Evolutionary conservation across 441 rosid species (phyloP), one percentile per base, ranked within the genome.

Genomic region (Croton setiger): DNA sequence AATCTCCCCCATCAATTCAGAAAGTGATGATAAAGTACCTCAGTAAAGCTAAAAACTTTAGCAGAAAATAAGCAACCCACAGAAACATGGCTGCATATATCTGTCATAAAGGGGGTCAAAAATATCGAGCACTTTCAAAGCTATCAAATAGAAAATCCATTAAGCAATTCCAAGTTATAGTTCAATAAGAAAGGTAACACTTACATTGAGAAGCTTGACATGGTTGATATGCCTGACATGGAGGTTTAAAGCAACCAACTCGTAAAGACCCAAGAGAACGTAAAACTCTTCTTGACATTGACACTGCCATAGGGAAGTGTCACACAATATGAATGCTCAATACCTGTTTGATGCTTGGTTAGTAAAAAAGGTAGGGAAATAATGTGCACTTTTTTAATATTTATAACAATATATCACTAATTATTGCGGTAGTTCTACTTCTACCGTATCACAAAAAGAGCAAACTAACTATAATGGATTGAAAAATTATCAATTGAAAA

Each of bases 301-400:
- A 75, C 53, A 82, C 72, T 58, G 92, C 92, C 96, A 86, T 88
- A 15, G 10, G n/a, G 31, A 27, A 27, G 31, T 27, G 31, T 27
- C 31, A 27, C 31, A 27, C 31, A 27, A 27, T 27, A 27, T 27
- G 31, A 27, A 27, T 2, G 31, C 31, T 27, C 31, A 27, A 2
- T 27, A 27, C 31, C 31, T 27, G 31, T 27, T 27, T 2, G 31
- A 27, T 27, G 31, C 31, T 27, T 27, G 2, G 31, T 27, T 27
- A 27, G 31, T 27, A 27, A 27, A 27, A 27, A 27, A 27, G 31
- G 31, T 27, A 27, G 1, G 31, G 31, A 27, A 27, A 27, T 27
- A 27, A 27, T 27, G 31, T 27, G 31, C 1, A 27, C 31, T 27
- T 27, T 27, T 27, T 27, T 27, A 2, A 27, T 27, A 27, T 27